Evolutionary conservation across 2,329 filamentous ascomycete species (phyloP), one percentile per base, ranked within the genome.

Genomic region (Lachnellula willkommii): DNA sequence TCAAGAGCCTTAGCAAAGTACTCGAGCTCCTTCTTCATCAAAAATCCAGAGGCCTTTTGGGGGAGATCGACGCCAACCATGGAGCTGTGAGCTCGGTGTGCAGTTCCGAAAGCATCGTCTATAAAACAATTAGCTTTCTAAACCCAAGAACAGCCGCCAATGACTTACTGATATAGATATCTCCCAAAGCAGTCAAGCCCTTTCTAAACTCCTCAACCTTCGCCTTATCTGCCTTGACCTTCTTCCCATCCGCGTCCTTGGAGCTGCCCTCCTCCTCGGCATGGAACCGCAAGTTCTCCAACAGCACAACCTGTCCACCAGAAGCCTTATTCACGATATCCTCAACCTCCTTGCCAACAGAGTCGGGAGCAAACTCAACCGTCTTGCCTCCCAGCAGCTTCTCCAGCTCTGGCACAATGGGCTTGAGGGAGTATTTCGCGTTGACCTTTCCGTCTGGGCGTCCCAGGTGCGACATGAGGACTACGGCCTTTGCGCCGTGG

Each of bases 21-120:
- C 73, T 99, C 94, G 62, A 99, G 88, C 78, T 99, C 94, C 82
- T 97, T 99, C 88, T 99, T 99, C 82, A 99, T 91, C 70, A 99
- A 85, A 86, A 96, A 99, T 61, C 94, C 94, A 55, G 93, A 90
- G 9, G 94, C 94, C 81, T 96, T 96, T 75, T 97, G 90, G 66
- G 93, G 92, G 49, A 99, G 87, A 65, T 96, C 85, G 63, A 96
- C 83, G 70, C 94, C 94, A 69, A 99, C 94, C 94, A 99, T 99
- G 74, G 93, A 97, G 75, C 91, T 96, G 84, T 99, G 94, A 49
- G 90, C 94, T 74, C 94, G 90, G 81, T 99, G 94, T 59, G 94
- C 94, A 60, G 94, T 99, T 75, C 94, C 94, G 73, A 99, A 99
- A 61, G 95, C 94, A 70, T 99, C 94, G 77, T 99, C 90, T 95